Evolutionary conservation across 176 grass and related monocot species (phyloP).

Genomic region (Carex cristatella): DNA sequence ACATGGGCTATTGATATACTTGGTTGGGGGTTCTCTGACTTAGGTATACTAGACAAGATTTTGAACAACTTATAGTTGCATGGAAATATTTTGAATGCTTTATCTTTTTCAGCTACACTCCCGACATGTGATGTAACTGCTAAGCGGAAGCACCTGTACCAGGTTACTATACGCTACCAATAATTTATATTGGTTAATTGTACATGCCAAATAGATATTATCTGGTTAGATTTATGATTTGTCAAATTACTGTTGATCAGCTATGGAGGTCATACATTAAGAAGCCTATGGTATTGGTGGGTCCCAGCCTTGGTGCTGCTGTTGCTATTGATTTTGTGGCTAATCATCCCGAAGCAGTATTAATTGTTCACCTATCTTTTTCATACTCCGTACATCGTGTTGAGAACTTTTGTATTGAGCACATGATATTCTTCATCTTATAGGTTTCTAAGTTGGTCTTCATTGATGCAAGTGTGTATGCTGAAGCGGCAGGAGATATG

Average conservation of each 20-base stretch:
- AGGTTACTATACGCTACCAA: conserved; percentile 33
- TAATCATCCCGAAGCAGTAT: conserved; percentile 74
- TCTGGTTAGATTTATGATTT: not conserved
- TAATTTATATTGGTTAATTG: not conserved
- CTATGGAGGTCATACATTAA: conserved; percentile 83
- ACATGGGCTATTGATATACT: conserved; percentile 93
- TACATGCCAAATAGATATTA: not conserved
- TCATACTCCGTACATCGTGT: not conserved
- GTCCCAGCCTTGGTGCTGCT: conserved; percentile 86
- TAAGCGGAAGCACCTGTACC: conserved; percentile 82
- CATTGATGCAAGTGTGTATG: conserved; percentile 79
- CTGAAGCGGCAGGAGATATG: conserved; percentile 66
- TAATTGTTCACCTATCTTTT: not conserved
- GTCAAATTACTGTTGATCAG: conserved; percentile 19
- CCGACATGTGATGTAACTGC: conserved; percentile 57
- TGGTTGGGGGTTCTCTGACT: conserved; percentile 97
- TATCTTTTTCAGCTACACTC: conserved; percentile 38
- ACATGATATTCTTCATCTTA: not conserved
- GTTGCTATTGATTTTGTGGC: conserved; percentile 86
- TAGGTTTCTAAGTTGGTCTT: conserved; percentile 90
- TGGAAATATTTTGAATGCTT: conserved; percentile 12
- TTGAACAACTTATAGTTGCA: conserved; percentile 7
- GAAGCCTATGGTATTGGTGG: conserved; percentile 87
- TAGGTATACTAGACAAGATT: conserved; percentile 40
- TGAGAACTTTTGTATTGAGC: conserved; percentile 3